Base-by-base conservation (phyloP, 164 flowering plant species). In the Chimonanthus salicifolius region DNA sequence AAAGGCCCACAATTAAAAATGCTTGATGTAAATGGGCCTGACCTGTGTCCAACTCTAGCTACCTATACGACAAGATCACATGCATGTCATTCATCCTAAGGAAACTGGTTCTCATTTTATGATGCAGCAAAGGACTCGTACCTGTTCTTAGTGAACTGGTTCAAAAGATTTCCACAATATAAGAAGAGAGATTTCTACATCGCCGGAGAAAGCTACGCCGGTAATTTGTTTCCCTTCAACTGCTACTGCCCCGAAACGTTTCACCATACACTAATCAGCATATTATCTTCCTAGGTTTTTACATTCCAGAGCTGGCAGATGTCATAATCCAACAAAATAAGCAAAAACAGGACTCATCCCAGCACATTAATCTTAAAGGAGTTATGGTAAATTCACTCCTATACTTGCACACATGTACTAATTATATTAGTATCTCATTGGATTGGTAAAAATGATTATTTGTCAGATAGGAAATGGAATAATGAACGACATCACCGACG, bases 401-500 rank as follows among this genome's bases (percentile, higher is more conserved):
- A 6, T 33, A 16, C 47, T 21, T 69, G 33, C 60, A 54, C 2
- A 10, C 1, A 54, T 9, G 16, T 54, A 10, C 60, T 16, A 13
- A 54, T 54, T 16, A 13, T 16, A 10, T 16, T 54, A 2, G 60
- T 54, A 9, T 16, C 60, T 1, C n/a, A 9, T 54, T 13, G 3
- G 11, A 10, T 54, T 54, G 11, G 16, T 10, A 54, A 54, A 11
- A 9, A 54, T 50, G 13, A 64, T 69, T 10, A 49, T 21, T 20
- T 58, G 68, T 1, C 68, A 72, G 74, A 63, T 62, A 3, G 74
- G 67, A 5, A 72, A 62, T 63, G 67, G 46, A 47, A 6, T 62
- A 21, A 48, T 62, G 54, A 47, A 72, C 46, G 18, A 9, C 5
- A 54, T 10, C 11, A 85, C 88, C 0, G 92, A 92, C 76, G 85